Percentiles rank a stretch among this genome's conserved stretches.
These are phyloP conservation scores for Alternaria sp. DNA, from an alignment of 2,329 filamentous ascomycete species.

Conservation along the genomic window DNA sequence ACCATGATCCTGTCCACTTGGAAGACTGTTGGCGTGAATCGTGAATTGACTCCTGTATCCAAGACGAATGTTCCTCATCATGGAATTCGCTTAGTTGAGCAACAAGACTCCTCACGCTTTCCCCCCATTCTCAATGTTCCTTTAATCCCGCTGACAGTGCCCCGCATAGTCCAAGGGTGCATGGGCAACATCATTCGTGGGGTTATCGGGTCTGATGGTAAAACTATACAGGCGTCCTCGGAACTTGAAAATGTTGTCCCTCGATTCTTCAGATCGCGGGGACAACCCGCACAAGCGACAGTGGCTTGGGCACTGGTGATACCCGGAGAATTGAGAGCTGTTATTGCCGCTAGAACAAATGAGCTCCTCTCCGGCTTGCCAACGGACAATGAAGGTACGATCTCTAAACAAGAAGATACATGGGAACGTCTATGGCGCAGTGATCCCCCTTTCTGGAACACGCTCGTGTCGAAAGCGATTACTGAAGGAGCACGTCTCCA, in stretches of 20 bases:
- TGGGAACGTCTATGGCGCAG: slow-evolving; percentile 35
- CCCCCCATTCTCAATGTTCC: slow-evolving; percentile 53
- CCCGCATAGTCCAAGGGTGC: slow-evolving; percentile 69
- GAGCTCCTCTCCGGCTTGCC: slow-evolving; percentile 15
- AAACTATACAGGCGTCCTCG: slow-evolving; percentile 68
- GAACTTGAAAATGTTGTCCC: slow-evolving; percentile 75
- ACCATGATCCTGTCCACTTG: slow-evolving; percentile 42
- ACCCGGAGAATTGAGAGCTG: slow-evolving; percentile 47
- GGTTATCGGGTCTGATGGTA: slow-evolving; percentile 59
- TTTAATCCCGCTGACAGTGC: slow-evolving; percentile 69
- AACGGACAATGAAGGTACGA: slow-evolving; percentile 1
- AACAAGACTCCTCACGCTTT: not conserved
- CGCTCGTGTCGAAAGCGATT: slow-evolving; percentile 32
- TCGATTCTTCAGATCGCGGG: slow-evolving; percentile 60
- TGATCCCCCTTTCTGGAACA: slow-evolving; percentile 33
- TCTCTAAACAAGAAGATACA: slow-evolving; percentile 8
- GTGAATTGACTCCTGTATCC: slow-evolving; percentile 17
- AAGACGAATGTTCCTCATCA: slow-evolving; percentile 29
- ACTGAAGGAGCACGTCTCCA: slow-evolving; percentile 53
- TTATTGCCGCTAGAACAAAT: slow-evolving; percentile 12
- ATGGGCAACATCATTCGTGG: slow-evolving; percentile 82
- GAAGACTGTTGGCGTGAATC: slow-evolving; percentile 14
- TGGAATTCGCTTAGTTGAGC: slow-evolving; percentile 22
- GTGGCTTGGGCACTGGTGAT: slow-evolving; percentile 78
- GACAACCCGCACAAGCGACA: slow-evolving; percentile 58